phyloP scores from a whole-genome alignment of 2,329 filamentous ascomycete species.

The Tolypocladium ovalisporum region DNA sequence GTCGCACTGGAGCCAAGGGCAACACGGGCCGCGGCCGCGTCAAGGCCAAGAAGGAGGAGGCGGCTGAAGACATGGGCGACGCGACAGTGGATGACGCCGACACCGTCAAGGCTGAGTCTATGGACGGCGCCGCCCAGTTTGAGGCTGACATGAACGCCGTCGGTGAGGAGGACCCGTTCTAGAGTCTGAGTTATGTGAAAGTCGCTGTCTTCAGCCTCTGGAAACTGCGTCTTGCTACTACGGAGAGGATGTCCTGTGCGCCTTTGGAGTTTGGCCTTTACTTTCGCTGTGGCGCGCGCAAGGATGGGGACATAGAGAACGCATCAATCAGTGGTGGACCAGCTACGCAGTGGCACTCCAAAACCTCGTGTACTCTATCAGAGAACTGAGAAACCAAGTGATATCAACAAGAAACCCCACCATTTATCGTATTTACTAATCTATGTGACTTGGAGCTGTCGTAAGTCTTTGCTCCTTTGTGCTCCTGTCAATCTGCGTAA shows the following conservation, averaged over 20 bases:
- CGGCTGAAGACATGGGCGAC: constrained; percentile 6
- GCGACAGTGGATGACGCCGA: constrained; percentile 8
- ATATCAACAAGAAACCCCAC: background rate
- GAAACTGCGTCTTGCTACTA: background rate
- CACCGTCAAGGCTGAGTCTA: constrained; percentile 2
- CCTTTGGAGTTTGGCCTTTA: background rate
- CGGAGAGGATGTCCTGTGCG: background rate
- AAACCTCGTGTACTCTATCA: background rate
- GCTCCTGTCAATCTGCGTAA: background rate
- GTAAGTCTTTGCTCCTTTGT: background rate
- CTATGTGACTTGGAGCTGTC: background rate
- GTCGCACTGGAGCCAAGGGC: constrained; percentile 12
- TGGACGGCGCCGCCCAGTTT: constrained; percentile 10
- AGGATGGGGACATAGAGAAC: background rate
- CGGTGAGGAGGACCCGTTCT: constrained; percentile 6
- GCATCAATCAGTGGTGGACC: background rate
- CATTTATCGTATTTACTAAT: background rate
- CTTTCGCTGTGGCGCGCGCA: background rate
- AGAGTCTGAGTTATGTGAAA: background rate
- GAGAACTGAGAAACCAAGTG: background rate
- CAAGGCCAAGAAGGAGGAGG: constrained; percentile 11
- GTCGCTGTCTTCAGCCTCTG: background rate
- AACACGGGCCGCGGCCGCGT: constrained; percentile 7
- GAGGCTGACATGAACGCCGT: constrained; percentile 7
- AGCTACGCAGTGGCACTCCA: background rate